phyloP scores from a whole-genome alignment of 2,329 filamentous ascomycete species.

The Aspergillus ibericus region DNA sequence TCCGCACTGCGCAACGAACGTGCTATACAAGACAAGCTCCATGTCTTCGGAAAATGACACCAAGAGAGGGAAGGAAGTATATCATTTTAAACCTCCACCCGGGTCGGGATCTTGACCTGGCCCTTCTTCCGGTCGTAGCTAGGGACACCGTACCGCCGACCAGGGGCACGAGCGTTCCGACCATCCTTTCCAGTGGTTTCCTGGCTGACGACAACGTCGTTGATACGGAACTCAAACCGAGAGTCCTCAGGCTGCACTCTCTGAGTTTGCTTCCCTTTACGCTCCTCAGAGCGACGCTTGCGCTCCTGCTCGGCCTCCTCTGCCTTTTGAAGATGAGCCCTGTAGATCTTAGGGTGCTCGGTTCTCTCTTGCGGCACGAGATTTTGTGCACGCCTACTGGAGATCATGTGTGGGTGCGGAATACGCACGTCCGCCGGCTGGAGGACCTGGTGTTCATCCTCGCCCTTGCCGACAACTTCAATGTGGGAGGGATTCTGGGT shows the following conservation, averaged over 20 bases:
- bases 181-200: constrained; percentile 58
- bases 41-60: neutral
- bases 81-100: constrained; percentile 50
- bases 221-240: constrained; percentile 62
- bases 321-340: constrained; percentile 44
- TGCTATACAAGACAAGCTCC: neutral
- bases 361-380: constrained; percentile 36
- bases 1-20: neutral
- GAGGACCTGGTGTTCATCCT: constrained; percentile 50
- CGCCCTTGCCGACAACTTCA: constrained; percentile 46
- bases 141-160: constrained; percentile 62
- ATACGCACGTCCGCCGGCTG: constrained; percentile 64
- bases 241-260: constrained; percentile 48
- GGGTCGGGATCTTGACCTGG: constrained; percentile 62
- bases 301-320: constrained; percentile 42
- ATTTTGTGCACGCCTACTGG: constrained; percentile 48
- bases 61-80: neutral
- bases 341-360: constrained; percentile 41
- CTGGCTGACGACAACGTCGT: constrained; percentile 54
- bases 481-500: constrained; percentile 34
- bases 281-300: constrained; percentile 40
- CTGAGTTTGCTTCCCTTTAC: constrained; percentile 45
- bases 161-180: constrained; percentile 54
- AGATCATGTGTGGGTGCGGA: constrained; percentile 61
- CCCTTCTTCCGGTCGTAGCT: constrained; percentile 64